Percentiles rank a stretch among this genome's conserved stretches.
These are phyloP conservation scores for Cucurbita moschata DNA, from an alignment of 306 rosid species.

Conservation along the genomic window DNA sequence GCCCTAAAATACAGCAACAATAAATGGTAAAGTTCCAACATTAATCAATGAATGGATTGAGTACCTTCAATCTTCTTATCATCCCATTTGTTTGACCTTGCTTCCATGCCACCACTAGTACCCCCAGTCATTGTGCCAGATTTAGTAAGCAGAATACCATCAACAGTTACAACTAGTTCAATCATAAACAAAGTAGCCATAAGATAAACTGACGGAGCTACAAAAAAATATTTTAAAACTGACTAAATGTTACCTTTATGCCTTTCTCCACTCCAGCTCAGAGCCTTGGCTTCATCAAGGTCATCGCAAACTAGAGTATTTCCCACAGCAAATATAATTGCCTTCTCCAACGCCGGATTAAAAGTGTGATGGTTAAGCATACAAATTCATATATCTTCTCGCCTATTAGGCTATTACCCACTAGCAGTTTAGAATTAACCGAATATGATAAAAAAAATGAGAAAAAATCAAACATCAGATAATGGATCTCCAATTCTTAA, in stretches of 20 bases:
- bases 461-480: neutral
- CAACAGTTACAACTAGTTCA: slow-evolving; percentile 85
- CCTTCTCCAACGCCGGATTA: slow-evolving; percentile 89
- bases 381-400: neutral
- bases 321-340: slow-evolving; percentile 89
- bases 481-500: neutral
- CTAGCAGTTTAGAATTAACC: neutral
- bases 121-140: slow-evolving; percentile 99
- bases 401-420: slow-evolving; percentile 2
- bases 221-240: neutral
- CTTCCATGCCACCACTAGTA: slow-evolving; percentile 99
- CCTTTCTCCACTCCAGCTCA: slow-evolving; percentile 97
- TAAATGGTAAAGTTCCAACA: slow-evolving; percentile 12
- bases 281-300: slow-evolving; percentile 83
- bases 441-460: no score
- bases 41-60: slow-evolving; percentile 2
- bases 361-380: slow-evolving; percentile 27
- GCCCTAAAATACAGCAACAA: slow-evolving; percentile 29
- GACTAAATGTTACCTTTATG: slow-evolving; percentile 48
- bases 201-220: neutral
- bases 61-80: slow-evolving; percentile 93
- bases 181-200: neutral
- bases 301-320: slow-evolving; percentile 95
- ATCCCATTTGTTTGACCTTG: slow-evolving; percentile 94
- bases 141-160: slow-evolving; percentile 83